Base-by-base conservation (phyloP, 1,139 yeast genomes). In the Ogataea hybrid region DNA sequence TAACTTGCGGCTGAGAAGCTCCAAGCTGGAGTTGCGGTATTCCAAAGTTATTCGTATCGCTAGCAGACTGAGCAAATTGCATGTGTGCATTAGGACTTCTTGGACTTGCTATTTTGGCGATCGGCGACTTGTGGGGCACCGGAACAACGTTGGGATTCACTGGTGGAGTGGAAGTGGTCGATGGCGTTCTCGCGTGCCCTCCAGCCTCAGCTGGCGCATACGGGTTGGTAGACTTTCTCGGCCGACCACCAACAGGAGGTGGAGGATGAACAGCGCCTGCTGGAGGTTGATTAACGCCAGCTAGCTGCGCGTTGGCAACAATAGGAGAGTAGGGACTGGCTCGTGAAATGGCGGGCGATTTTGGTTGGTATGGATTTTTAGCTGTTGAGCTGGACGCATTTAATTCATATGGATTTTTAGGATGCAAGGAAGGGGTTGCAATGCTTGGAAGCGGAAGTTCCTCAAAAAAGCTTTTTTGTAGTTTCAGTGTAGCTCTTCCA, bases 401-500 rank as follows among this genome's bases (percentile, higher is more conserved):
- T 9, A 14, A 30, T 11, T 33, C 42, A 23, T 39, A 39, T 2
- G 42, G 58, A 41, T 54, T 57, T 35, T 44, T 53, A 29, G 49
- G 21, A 37, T 47, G 53, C 22, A 31, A 10, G 7, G 44, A 17
- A 11, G 41, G 15, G 5, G 47, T 15, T 6, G 25, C 8, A 20
- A 38, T 37, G 6, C 36, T 21, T 4, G 57, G 42, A 30, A 54
- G 31, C 14, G 61, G 81, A 27, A 73, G 60, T 38, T 76, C 81
- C 36, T 71, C 76, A 50, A 73, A 76, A 50, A 76, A 76, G n/a
- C 68, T 57, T 41, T 67, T 64, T 44, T 57, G 54, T 20, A 42
- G 47, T 11, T 32, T 43, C 8, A 35, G 30, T 6, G 35, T 22
- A 3, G 39, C 34, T 10, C 15, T 37, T 21, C 38, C 20, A 7